These are phyloP conservation scores for Pichia sp. DNA, from an alignment of 1,139 yeast species.

Conservation along the genomic window DNA sequence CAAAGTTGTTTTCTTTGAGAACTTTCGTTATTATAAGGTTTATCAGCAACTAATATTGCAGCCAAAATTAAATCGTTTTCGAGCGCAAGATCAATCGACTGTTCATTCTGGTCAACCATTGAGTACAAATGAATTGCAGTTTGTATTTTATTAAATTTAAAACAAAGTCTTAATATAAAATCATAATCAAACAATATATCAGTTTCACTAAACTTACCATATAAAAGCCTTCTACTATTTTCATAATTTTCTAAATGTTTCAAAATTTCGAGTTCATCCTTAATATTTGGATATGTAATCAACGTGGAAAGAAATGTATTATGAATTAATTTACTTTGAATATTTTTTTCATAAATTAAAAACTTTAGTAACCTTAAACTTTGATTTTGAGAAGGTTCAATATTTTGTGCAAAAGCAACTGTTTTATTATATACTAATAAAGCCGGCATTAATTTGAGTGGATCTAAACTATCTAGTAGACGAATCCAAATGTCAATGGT, in stretches of 20 bases:
- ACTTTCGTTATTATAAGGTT: constrained; percentile 34
- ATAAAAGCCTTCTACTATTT: constrained; percentile 12
- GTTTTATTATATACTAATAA: constrained; percentile 58
- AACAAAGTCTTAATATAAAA: constrained; percentile 68
- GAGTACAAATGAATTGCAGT: constrained; percentile 71
- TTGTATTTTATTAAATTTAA: constrained; percentile 49
- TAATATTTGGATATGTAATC: constrained; percentile 46
- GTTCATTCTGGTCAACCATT: constrained; percentile 62
- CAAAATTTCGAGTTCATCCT: constrained; percentile 36
- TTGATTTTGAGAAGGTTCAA: constrained; percentile 43
- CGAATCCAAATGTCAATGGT: constrained; percentile 81
- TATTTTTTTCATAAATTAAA: constrained; percentile 48
- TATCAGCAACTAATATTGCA: constrained; percentile 53
- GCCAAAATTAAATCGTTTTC: constrained; percentile 53
- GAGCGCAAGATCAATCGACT: constrained; percentile 73
- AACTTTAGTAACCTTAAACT: constrained; percentile 60
- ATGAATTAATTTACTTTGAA: constrained; percentile 49
- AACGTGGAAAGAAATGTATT: constrained; percentile 70
- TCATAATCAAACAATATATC: constrained; percentile 51
- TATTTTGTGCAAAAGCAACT: constrained; percentile 28
- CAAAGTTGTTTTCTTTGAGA: constrained; percentile 60
- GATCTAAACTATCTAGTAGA: constrained; percentile 39
- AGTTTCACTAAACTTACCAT: constrained; percentile 11
- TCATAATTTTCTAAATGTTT: constrained; percentile 39
- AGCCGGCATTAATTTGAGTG: constrained; percentile 66